Conservation (phyloP, 176 grass and related monocot species). For the Triticum turgidum region DNA sequence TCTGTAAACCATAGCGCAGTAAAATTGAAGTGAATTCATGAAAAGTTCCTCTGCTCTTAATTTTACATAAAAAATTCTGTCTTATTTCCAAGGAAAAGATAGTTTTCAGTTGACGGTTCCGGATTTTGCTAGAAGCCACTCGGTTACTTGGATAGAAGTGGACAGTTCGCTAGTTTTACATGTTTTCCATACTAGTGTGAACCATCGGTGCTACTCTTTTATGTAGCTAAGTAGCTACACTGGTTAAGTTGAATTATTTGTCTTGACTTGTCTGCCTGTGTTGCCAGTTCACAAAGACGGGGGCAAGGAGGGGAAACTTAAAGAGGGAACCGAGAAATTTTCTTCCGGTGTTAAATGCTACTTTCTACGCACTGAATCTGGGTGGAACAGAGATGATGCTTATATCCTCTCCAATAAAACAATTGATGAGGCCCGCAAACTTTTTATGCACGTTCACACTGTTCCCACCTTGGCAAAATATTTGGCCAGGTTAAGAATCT, state of each 20-base stretch:
- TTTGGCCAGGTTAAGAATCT: conserved; percentile 45
- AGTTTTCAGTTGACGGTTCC: background rate
- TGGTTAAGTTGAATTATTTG: background rate
- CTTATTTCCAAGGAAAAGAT: background rate
- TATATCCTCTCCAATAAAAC: conserved; percentile 36
- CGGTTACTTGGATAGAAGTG: background rate
- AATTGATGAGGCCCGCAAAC: conserved; percentile 38
- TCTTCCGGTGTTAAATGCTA: conserved; percentile 62
- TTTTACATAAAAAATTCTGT: background rate
- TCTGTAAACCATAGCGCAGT: too few species aligned
- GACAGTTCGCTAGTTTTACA: background rate
- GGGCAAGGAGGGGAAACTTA: conserved; percentile 54
- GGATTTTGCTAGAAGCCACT: background rate
- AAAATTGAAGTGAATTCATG: background rate
- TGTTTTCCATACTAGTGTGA: background rate
- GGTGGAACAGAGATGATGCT: conserved; percentile 40
- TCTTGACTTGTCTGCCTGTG: background rate
- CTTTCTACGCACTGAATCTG: conserved; percentile 66
- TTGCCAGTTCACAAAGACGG: conserved; percentile 74
- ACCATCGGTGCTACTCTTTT: background rate
- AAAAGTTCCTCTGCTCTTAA: background rate
- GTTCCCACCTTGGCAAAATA: conserved; percentile 57
- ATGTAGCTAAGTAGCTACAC: background rate
- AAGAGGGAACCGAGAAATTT: conserved; percentile 44
- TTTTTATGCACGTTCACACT: conserved; percentile 67